Base-by-base conservation (phyloP, 192 early-diverging fungal genomes). In the Spizellomyces punctatus region DNA sequence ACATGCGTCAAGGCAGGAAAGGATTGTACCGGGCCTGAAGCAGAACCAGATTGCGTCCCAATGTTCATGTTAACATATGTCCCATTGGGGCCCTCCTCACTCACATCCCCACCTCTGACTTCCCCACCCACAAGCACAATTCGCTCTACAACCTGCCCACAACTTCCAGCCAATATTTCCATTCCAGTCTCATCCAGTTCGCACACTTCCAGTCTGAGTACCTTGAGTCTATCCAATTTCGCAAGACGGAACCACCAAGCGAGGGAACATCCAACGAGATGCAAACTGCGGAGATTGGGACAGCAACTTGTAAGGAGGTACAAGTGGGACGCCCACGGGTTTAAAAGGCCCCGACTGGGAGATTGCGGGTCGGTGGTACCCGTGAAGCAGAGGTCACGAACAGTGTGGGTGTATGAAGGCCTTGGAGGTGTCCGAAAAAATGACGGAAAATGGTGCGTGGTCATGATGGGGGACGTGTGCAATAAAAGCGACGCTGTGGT, bases 191-290 rank as follows among this genome's bases (percentile, higher is more conserved):
- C 79, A 48, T 81, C 79, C 43, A 81, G 12, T 60, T 81, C 79
- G 64, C 79, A 81, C 8, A 42, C 50, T 21, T 81, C 76, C 57
- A 81, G 58, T 17, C 70, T 61, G 10, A 81, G 58, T n/a, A 60
- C 68, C 52, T 66, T 54, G 22, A 81, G 50, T 2, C 47, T 14
- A 10, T 46, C 52, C 6, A 75, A 65, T 36, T 59, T 61, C 49
- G 69, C 73, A 43, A 81, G 59, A 5, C 79, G 79, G 63, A 81
- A 81, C 79, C 79, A 81, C 79, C 79, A 81, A 14, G 79, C 75
- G 6, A 81, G 62, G 14, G 76, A 78, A 44, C 76, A 67, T 5
- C 79, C 64, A 17, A 60, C 56, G 9, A 74, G 54, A 47, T 67
- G 64, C 17, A 74, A 43, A 16, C 57, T 56, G 9, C 41, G 42